A percentile compares a stretch with the other conserved stretches of the same genome.
Evolutionary conservation across 805 yeast species (phyloP).

Genomic region (Metschnikowia noctiluminum): DNA sequence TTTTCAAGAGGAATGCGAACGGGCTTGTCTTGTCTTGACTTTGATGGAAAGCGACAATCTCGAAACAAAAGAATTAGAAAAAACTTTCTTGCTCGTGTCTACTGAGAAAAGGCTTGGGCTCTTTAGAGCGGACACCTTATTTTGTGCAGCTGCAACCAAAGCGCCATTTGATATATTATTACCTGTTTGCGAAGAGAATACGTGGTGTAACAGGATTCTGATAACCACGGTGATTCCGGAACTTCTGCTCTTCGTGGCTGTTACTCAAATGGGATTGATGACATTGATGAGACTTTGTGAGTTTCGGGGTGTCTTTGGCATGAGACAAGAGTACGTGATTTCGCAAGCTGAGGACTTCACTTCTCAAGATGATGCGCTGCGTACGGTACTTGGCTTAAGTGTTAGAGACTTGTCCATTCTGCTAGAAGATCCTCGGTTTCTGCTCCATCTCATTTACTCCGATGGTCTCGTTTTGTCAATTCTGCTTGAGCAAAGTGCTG

Average conservation of each 20-base stretch:
- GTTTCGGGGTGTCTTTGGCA: conserved; percentile 35
- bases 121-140: conserved; percentile 13
- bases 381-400: conserved; percentile 35
- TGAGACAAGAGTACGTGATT: conserved; percentile 42
- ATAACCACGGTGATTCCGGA: conserved; percentile 35
- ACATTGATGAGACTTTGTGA: conserved; percentile 36
- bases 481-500: conserved; percentile 1
- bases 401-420: conserved; percentile 24
- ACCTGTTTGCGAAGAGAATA: conserved; percentile 24
- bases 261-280: conserved; percentile 37
- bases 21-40: conserved; percentile 19
- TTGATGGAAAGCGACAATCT: neutral
- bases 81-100: conserved; percentile 13
- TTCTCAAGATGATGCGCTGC: conserved; percentile 24
- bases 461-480: conserved; percentile 29
- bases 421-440: conserved; percentile 22
- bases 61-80: neutral
- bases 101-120: conserved; percentile 11
- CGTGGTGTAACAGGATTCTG: conserved; percentile 34
- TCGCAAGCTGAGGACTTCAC: conserved; percentile 33
- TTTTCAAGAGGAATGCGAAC: conserved; percentile 33
- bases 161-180: conserved; percentile 8
- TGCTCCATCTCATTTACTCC: conserved; percentile 31
- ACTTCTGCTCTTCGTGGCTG: conserved; percentile 33
- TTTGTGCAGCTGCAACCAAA: conserved; percentile 14